Percentiles rank a stretch among this genome's conserved stretches.
These are phyloP conservation scores for Imleria badia DNA, from an alignment of 768 basidiomycete species.

Conservation along the genomic window DNA sequence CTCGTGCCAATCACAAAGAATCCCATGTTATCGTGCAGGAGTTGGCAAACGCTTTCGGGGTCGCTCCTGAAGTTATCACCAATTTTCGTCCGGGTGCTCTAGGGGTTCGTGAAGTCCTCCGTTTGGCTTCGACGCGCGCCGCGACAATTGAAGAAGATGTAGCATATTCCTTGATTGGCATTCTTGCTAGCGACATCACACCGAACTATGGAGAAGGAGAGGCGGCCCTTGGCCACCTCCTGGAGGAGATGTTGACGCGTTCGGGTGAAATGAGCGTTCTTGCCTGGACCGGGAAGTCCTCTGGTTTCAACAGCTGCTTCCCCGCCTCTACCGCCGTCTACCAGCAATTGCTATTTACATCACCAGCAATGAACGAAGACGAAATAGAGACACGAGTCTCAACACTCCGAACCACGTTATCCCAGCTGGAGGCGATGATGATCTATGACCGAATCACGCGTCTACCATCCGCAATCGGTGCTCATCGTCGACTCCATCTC, in stretches of 20 bases:
- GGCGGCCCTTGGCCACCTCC: slow-evolving; percentile 8
- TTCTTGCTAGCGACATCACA: slow-evolving; percentile 2
- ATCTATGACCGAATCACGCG: slow-evolving; percentile 6
- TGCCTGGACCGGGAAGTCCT: slow-evolving; percentile 5
- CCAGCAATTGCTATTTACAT: neutral
- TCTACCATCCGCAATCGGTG: slow-evolving; percentile 3
- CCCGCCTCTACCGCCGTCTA: slow-evolving; percentile 3
- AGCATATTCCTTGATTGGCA: slow-evolving; percentile 9
- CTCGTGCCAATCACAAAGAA: slow-evolving; percentile 8
- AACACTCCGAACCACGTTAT: neutral
- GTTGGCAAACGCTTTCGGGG: slow-evolving; percentile 1
- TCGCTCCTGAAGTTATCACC: slow-evolving; percentile 7
- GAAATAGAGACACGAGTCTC: neutral
- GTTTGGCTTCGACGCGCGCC: slow-evolving; percentile 7
- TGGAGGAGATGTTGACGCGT: slow-evolving; percentile 6
- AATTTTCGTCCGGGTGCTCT: slow-evolving; percentile 2
- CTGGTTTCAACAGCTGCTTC: slow-evolving; percentile 8
- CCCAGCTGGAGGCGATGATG: neutral
- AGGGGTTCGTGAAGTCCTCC: slow-evolving; percentile 1
- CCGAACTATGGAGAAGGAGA: slow-evolving; percentile 12
- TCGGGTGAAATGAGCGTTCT: slow-evolving; percentile 3
- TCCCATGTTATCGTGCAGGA: slow-evolving; percentile 6
- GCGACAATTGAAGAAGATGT: slow-evolving; percentile 7
- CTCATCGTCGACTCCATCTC: slow-evolving; percentile 9
- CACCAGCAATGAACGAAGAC: neutral